Base-by-base conservation (phyloP, 495 filamentous ascomycete genomes). In the Hypoxylon cercidicola region DNA sequence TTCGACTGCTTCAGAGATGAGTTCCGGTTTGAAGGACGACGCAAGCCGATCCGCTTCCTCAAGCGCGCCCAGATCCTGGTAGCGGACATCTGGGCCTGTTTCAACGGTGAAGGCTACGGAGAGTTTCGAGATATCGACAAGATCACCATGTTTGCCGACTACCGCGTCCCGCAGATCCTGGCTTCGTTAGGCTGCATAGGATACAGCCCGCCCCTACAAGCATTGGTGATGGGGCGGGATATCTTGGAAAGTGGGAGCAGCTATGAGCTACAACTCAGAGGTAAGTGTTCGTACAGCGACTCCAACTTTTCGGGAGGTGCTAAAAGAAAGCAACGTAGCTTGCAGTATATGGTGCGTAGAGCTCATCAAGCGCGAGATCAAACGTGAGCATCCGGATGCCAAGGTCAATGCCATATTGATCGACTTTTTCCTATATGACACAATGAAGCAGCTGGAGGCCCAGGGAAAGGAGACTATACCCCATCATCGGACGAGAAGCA, bases 141-240 rank as follows among this genome's bases (percentile, higher is more conserved):
- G 66, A 90, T 99, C 71, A 99, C 96, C 60, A 97, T 97, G 91
- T 99, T 98, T 78, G 93, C 95, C 81, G 95, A 99, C 79, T 98
- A 99, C 72, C 88, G 95, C 21, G 88, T 99, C 32, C 95, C 95
- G 4, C 95, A 98, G 79, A 97, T 97, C 66, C 84, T 99, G 4
- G 84, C 96, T 67, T 83, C 85, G 20, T 81, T 99, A 21, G 90
- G 91, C 34, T 95, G 92, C 60, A 80, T 99, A 15, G 82, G 82
- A 53, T 97, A 93, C 77, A 92, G 89, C 23, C 95, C 95, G 0
- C 83, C 88, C 4, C 75, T 99, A 18, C 88, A 92, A 10, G 80
- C 79, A 11, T 84, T 89, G 13, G 89, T 99, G 51, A 80, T 84
- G 6, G 74, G 76, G 3, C 80, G 84, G 51, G 84, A 87, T 52